Evolutionary conservation across 345 rosid species (phyloP).

Genomic region (Aquilaria malaccensis): DNA sequence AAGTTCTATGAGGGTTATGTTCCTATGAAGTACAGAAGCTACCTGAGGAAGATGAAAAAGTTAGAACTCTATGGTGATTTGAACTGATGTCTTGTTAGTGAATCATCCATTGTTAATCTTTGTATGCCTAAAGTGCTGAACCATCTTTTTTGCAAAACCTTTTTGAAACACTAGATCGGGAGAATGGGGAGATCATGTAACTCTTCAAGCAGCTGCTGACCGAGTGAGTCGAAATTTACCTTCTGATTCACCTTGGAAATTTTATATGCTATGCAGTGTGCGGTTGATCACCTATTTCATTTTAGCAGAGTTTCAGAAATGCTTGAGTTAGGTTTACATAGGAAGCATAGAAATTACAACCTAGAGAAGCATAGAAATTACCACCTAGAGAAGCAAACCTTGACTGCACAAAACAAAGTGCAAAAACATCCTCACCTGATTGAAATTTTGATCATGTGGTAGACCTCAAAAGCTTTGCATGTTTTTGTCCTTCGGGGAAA

Average conservation of each 20-base stretch:
- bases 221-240: conserved; percentile 44
- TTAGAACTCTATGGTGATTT: conserved; percentile 28
- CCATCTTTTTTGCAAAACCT: conserved; percentile 19
- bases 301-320: too few species aligned
- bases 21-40: conserved; percentile 82
- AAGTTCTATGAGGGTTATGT: conserved; percentile 78
- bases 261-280: too few species aligned
- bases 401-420: background rate
- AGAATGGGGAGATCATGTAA: conserved; percentile 98
- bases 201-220: conserved; percentile 98
- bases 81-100: conserved; percentile 15
- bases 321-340: too few species aligned
- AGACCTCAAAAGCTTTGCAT: too few species aligned
- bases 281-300: too few species aligned
- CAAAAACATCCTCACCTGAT: too few species aligned
- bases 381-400: background rate
- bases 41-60: conserved; percentile 83
- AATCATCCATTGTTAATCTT: conserved; percentile 6
- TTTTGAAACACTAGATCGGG: conserved; percentile 42
- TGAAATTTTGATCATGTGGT: too few species aligned
- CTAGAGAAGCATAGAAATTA: background rate
- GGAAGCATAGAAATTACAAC: background rate
- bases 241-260: background rate
- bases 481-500: too few species aligned
- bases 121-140: conserved; percentile 8